Evolutionary conservation across 2,329 filamentous ascomycete species (phyloP).

Genomic region (Nectriaceae sp.): DNA sequence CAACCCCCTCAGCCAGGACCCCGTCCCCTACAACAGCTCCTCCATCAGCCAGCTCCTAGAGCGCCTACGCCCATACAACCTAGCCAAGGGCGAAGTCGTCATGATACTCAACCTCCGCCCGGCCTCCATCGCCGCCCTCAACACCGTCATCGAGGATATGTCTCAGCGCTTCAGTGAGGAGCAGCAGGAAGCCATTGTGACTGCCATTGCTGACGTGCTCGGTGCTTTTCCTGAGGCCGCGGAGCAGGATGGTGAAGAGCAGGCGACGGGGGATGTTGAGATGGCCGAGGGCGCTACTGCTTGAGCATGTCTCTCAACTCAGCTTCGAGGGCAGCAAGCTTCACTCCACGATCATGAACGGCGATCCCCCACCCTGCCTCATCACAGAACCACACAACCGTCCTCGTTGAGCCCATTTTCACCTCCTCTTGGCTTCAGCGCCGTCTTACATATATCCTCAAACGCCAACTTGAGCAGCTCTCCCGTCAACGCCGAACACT

Average conservation of each 20-base stretch:
- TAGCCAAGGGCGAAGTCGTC: conserved; percentile 68
- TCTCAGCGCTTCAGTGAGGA: conserved; percentile 59
- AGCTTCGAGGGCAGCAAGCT: conserved; percentile 5
- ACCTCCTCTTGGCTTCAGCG: conserved; percentile 47
- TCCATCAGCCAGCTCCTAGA: conserved; percentile 57
- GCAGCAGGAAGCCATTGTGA: conserved; percentile 59
- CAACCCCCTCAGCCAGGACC: conserved; percentile 57
- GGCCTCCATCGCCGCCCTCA: conserved; percentile 56
- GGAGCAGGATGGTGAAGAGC: conserved; percentile 29
- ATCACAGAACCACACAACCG: conserved; percentile 53
- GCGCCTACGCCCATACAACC: conserved; percentile 56
- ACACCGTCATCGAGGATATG: conserved; percentile 67
- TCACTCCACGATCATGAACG: too few species aligned
- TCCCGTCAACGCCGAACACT: conserved; percentile 63
- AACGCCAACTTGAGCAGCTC: conserved; percentile 59
- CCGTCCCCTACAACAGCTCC: conserved; percentile 52
- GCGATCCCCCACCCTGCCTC: too few species aligned
- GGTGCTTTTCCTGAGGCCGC: conserved; percentile 48
- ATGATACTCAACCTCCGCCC: conserved; percentile 70
- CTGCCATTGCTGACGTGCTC: conserved; percentile 58
- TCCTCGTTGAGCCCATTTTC: conserved; percentile 57
- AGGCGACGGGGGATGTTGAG: conserved; percentile 36
- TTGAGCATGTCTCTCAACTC: conserved; percentile 18
- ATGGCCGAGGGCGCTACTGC: conserved; percentile 39
- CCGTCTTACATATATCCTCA: conserved; percentile 62